Base-by-base conservation (phyloP, 2,329 filamentous ascomycete species). In the Zopfia rhizophila region DNA sequence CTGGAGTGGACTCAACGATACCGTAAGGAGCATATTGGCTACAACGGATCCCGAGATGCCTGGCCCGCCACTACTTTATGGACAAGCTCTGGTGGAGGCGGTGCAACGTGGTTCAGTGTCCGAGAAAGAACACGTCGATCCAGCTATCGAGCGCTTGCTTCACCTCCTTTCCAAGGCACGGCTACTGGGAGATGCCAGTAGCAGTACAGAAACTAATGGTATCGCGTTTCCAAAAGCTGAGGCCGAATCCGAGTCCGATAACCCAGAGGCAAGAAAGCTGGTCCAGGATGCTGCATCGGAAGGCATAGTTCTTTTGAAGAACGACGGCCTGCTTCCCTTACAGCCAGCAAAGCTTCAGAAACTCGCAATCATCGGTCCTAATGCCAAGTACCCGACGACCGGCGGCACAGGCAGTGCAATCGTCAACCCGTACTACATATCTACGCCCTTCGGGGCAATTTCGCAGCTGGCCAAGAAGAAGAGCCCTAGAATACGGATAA, bases 11-110 rank as follows among this genome's bases (percentile, higher is more conserved):
- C 57, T 50, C 4, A 52, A 62, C 32, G 32, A 33, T 6, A 51
- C 48, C 5, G 40, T 35, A 1, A 54, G 55, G 22, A 43, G 55
- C 8, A 45, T 65, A 13, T 32, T 47, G 14, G 61, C 62, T 17
- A 56, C 61, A 1, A 55, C 58, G 5, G 63, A 65, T 35, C 39
- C 64, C 7, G 63, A 67, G 31, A 67, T 67, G 60, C 63, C 63
- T 7, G 60, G 61, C 2, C 62, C 63, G 11, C 35, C 52, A 85
- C 89, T 61, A 88, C 88, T 86, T 86, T n/a, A n/a, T n/a, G n/a
- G n/a, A n/a, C n/a, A n/a, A n/a, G n/a, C n/a, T n/a, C 85, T n/a
- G 85, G 86, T 29, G 86, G 86, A 17, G 84, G 63, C 45, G 62
- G 61, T 12, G 42, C 5, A 57, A 63, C 23, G 47, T 57, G 12